phyloP scores from a whole-genome alignment of 176 grass and related monocot genomes.

The Oryza longistaminata region DNA sequence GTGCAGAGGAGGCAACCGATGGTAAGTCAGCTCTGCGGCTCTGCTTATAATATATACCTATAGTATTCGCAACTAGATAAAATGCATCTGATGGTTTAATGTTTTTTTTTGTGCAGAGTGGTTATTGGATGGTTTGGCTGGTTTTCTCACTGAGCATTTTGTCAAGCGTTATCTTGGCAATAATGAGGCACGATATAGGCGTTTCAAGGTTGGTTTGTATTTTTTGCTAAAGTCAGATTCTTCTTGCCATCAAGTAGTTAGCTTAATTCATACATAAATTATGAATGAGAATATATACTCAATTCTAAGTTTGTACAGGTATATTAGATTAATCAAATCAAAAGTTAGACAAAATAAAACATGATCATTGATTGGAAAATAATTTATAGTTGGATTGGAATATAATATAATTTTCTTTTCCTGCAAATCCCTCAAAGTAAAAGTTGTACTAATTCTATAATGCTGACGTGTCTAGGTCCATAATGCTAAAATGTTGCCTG shows the following conservation, averaged over 20 bases:
- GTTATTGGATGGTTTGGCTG: constrained; percentile 94
- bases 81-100: constrained; percentile 39
- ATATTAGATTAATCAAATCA: constrained; percentile 11
- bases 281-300: constrained; percentile 2
- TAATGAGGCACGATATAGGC: constrained; percentile 89
- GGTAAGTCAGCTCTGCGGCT: constrained; percentile 44
- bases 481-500: constrained; percentile 6
- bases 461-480: not conserved
- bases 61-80: constrained; percentile 12
- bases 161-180: constrained; percentile 92
- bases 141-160: constrained; percentile 90
- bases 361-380: constrained; percentile 3
- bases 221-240: constrained; percentile 17
- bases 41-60: constrained; percentile 28
- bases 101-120: constrained; percentile 69
- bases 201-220: constrained; percentile 72
- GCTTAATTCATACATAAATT: not conserved
- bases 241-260: constrained; percentile 19
- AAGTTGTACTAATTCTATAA: not conserved
- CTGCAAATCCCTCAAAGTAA: not conserved
- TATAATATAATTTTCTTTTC: not conserved
- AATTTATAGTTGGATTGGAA: constrained; percentile 1
- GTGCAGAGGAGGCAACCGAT: constrained; percentile 82
- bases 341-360: not conserved
- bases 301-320: not conserved